Conservation (phyloP, 495 filamentous ascomycete genomes). For the Podospora pseudocomata region DNA sequence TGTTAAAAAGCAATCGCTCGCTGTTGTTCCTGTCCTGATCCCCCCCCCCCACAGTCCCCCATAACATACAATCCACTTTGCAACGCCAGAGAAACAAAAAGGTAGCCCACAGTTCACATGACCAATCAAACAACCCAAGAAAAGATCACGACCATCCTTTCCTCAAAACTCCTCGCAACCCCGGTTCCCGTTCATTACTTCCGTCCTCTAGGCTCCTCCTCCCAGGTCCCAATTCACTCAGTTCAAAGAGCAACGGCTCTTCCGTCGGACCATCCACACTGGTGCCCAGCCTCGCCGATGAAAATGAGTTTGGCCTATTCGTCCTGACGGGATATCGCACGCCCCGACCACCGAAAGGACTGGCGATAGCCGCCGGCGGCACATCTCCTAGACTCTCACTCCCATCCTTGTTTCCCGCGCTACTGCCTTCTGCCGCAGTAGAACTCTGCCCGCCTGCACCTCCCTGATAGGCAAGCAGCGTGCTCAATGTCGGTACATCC, state of each 20-base stretch:
- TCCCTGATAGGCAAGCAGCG: slow-evolving; percentile 47
- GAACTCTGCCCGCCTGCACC: not conserved
- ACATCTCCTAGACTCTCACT: not conserved
- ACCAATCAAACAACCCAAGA: not conserved
- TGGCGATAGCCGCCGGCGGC: slow-evolving; percentile 1
- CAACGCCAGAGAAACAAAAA: not conserved
- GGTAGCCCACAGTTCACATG: not conserved
- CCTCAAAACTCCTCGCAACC: slow-evolving; percentile 18
- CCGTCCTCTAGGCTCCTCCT: slow-evolving; percentile 73
- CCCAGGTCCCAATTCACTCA: slow-evolving; percentile 73
- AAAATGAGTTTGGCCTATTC: slow-evolving; percentile 27
- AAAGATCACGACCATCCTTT: slow-evolving; percentile 20
- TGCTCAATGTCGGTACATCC: slow-evolving; percentile 55
- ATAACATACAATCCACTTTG: not conserved
- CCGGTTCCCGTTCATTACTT: slow-evolving; percentile 33
- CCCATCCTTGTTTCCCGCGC: not conserved
- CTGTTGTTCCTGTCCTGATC: not conserved
- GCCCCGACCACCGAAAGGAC: slow-evolving; percentile 35
- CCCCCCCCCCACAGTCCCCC: too few relatives aligned
- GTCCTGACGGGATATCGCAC: not conserved
- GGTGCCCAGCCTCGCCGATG: slow-evolving; percentile 48
- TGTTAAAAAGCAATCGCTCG: not conserved
- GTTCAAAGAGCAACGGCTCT: slow-evolving; percentile 79
- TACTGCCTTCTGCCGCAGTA: not conserved
- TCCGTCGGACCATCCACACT: slow-evolving; percentile 54